Conservation (phyloP, 129 eudicot genomes). For the Tagetes patula region DNA sequence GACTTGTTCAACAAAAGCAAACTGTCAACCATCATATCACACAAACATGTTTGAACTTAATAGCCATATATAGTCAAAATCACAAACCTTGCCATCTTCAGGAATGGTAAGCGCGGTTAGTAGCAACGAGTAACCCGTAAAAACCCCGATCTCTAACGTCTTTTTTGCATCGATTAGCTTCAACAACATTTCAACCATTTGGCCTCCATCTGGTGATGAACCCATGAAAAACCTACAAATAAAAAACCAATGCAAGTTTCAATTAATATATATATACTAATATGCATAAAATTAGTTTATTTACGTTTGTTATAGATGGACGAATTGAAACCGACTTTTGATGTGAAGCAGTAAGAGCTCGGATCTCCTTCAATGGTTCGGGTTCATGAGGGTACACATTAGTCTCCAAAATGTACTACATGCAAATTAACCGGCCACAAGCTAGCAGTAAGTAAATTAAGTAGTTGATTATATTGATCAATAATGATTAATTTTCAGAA, state of each 20-base stretch:
- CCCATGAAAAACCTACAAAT: slow-evolving; percentile 38
- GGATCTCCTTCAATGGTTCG: slow-evolving; percentile 49
- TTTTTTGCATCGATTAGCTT: slow-evolving; percentile 32
- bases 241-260: neutral
- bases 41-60: no score
- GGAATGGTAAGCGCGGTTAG: slow-evolving; percentile 15
- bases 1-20: no score
- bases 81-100: slow-evolving; percentile 14
- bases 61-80: no score
- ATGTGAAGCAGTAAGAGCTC: slow-evolving; percentile 46
- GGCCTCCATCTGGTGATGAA: slow-evolving; percentile 45
- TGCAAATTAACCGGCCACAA: neutral
- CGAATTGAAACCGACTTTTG: slow-evolving; percentile 33
- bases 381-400: slow-evolving; percentile 68
- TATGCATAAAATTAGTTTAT: no score
- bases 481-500: no score
- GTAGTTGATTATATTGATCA: no score
- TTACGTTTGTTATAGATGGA: neutral
- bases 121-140: slow-evolving; percentile 46
- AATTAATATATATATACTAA: neutral
- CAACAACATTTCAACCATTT: slow-evolving; percentile 31
- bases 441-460: no score
- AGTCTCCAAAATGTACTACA: slow-evolving; percentile 47
- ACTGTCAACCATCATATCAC: neutral
- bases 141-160: slow-evolving; percentile 43